Percentiles rank a stretch among this genome's conserved stretches.
These are phyloP conservation scores for Jaapia argillacea DNA, from an alignment of 768 basidiomycete genomes.

Conservation along the genomic window DNA sequence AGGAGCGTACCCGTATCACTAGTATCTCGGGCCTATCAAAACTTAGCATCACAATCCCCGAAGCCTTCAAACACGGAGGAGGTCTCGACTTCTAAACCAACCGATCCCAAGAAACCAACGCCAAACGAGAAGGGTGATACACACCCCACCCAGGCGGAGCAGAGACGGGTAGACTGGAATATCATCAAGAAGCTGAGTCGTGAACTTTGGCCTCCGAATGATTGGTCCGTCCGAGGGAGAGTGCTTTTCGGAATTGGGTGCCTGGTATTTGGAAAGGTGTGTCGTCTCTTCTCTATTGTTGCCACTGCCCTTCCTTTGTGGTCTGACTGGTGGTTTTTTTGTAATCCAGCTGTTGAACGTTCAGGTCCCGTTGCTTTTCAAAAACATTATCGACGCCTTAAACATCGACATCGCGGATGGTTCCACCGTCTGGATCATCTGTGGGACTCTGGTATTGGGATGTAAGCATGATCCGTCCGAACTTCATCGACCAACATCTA, in stretches of 20 bases:
- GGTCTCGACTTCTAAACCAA: too few species aligned
- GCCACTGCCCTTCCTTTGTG: too few species aligned
- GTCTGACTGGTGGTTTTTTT: too few species aligned
- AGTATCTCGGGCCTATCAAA: too few species aligned
- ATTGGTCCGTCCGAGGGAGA: constrained; percentile 72
- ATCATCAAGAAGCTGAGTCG: constrained; percentile 76
- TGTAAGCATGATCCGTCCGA: constrained; percentile 46
- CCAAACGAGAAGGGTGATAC: not conserved
- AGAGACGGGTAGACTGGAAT: constrained; percentile 75
- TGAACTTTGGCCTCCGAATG: constrained; percentile 88
- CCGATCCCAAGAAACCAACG: too few species aligned
- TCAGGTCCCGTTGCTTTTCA: constrained; percentile 97
- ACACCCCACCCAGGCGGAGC: constrained; percentile 22
- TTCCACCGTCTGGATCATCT: constrained; percentile 84
- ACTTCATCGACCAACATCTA: not conserved
- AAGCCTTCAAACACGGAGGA: too few species aligned
- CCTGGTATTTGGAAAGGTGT: constrained; percentile 78
- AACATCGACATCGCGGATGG: constrained; percentile 70
- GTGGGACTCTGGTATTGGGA: constrained; percentile 82
- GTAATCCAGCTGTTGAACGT: constrained; percentile 74
- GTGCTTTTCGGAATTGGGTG: constrained; percentile 78
- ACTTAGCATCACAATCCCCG: too few species aligned
- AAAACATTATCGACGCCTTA: constrained; percentile 79
- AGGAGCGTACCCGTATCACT: too few species aligned
- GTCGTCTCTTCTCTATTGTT: constrained; percentile 14